Conservation (phyloP, 1,284 basidiomycete genomes). For the Exobasidium cylindrosporum region DNA sequence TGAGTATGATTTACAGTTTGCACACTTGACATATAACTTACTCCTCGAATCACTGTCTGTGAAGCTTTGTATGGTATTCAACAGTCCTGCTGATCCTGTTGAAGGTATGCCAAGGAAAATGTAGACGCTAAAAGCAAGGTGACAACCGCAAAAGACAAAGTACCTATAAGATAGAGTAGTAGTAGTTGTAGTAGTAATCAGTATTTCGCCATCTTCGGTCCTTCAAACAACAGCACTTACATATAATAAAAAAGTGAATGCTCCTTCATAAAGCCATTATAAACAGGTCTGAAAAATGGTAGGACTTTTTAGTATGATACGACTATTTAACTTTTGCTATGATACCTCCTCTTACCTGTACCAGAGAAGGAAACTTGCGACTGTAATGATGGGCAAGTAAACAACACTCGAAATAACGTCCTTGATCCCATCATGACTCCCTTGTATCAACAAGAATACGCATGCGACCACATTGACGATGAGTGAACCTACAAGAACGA, state of each 20-base stretch:
- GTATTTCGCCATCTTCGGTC: neutral
- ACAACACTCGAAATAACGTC: constrained; percentile 70
- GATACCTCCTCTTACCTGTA: constrained; percentile 20
- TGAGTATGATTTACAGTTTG: neutral
- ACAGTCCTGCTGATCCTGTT: constrained; percentile 90
- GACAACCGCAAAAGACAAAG: constrained; percentile 90
- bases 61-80: constrained; percentile 74
- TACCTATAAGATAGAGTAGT: constrained; percentile 10
- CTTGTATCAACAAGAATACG: constrained; percentile 77
- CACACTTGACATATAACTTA: neutral
- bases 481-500: constrained; percentile 65
- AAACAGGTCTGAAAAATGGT: constrained; percentile 74
- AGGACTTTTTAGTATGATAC: neutral
- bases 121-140: constrained; percentile 76
- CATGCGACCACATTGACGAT: constrained; percentile 87
- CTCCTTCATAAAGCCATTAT: constrained; percentile 95
- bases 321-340: no score
- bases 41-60: constrained; percentile 11
- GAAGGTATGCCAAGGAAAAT: constrained; percentile 59
- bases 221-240: constrained; percentile 59
- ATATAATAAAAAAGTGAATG: constrained; percentile 65
- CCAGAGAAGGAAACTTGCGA: constrained; percentile 84
- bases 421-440: constrained; percentile 71
- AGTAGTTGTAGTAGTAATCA: constrained; percentile 1
- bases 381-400: constrained; percentile 76